A percentile compares a stretch with the other conserved stretches of the same genome.
phyloP scores from a whole-genome alignment of 169 alveolate genomes.

The Besnoitia besnoiti region DNA sequence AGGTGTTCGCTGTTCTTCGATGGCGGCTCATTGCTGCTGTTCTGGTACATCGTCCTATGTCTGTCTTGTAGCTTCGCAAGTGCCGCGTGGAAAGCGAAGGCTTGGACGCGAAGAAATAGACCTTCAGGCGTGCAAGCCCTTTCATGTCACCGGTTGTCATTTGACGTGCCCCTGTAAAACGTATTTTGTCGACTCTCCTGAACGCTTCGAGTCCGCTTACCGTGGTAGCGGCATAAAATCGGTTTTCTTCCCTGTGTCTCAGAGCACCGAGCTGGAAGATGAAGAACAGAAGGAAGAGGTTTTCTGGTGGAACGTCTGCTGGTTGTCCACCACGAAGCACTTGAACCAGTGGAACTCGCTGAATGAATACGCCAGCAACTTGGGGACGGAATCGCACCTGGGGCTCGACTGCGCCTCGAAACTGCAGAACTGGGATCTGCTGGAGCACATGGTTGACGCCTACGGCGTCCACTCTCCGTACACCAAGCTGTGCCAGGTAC shows the following conservation, averaged over 20 bases:
- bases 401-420: constrained; percentile 76
- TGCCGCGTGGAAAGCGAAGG: too few relatives aligned
- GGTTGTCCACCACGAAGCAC: constrained; percentile 73
- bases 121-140: too few relatives aligned
- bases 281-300: constrained; percentile 64
- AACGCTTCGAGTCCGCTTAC: too few relatives aligned
- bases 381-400: constrained; percentile 69
- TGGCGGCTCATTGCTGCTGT: neutral
- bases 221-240: too few relatives aligned
- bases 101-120: too few relatives aligned
- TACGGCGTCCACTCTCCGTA: constrained; percentile 36
- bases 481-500: constrained; percentile 59
- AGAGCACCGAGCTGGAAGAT: constrained; percentile 40
- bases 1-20: neutral
- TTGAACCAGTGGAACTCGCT: constrained; percentile 76
- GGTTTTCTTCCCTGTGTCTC: too few relatives aligned
- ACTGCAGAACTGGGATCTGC: constrained; percentile 74
- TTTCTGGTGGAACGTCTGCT: constrained; percentile 61
- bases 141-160: too few relatives aligned
- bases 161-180: too few relatives aligned
- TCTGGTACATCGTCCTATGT: neutral
- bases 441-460: constrained; percentile 67
- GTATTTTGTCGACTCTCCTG: too few relatives aligned
- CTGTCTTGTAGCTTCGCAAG: too few relatives aligned
- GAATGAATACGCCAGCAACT: constrained; percentile 70